These are phyloP conservation scores for Cercophora sp. DNA, from an alignment of 495 filamentous ascomycete species.

Conservation along the genomic window DNA sequence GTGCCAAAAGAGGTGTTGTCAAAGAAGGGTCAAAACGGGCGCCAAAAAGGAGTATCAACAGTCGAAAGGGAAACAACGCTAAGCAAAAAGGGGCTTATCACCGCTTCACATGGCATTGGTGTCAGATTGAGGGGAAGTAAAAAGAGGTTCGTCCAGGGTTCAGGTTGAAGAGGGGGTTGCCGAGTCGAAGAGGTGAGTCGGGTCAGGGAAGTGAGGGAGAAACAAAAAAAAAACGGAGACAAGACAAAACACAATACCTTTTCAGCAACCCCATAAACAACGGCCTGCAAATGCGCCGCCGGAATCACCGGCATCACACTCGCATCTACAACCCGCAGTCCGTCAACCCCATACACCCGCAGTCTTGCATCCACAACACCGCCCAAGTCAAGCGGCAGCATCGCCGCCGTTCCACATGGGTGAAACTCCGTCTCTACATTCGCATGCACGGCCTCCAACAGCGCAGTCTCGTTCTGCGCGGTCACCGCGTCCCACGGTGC, in stretches of 20 bases:
- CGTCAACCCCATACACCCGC: background rate
- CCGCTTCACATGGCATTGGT: too few relatives aligned
- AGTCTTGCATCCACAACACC: background rate
- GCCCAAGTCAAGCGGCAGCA: background rate
- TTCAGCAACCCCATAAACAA: background rate
- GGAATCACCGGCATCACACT: background rate
- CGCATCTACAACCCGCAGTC: background rate
- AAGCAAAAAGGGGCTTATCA: too few relatives aligned
- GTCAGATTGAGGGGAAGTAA: too few relatives aligned
- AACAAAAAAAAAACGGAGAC: background rate
- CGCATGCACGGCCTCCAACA: conserved; percentile 19
- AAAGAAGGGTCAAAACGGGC: too few relatives aligned
- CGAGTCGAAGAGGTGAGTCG: too few relatives aligned
- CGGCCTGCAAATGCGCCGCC: conserved; percentile 2
- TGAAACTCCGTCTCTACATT: conserved; percentile 19
- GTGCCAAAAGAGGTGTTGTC: too few relatives aligned
- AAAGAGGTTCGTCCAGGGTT: too few relatives aligned
- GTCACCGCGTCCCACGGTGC: conserved; percentile 4
- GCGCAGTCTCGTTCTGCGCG: conserved; percentile 5
- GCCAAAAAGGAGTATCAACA: too few relatives aligned
- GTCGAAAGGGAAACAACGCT: too few relatives aligned
- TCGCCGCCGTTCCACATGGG: conserved; percentile 4
- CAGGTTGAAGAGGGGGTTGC: too few relatives aligned
- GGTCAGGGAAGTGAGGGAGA: too few relatives aligned
- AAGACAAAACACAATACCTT: background rate